A percentile compares a stretch with the other conserved stretches of the same genome.
These are phyloP conservation scores for Penicillium sp. DNA, from an alignment of 2,329 filamentous ascomycete genomes.

Conservation along the genomic window DNA sequence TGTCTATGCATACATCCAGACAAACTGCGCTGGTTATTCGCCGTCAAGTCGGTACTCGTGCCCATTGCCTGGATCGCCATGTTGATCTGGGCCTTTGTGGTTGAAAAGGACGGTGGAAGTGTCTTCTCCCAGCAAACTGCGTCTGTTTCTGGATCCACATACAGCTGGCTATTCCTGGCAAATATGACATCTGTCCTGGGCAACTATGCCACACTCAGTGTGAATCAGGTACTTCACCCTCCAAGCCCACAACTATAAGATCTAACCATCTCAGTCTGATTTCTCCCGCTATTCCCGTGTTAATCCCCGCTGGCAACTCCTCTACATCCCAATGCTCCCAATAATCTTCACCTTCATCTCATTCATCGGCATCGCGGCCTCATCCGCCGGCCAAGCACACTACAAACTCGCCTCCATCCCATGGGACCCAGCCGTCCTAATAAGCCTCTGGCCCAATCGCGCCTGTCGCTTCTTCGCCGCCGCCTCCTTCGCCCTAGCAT, in stretches of 20 bases:
- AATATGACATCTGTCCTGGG: slow-evolving; percentile 49
- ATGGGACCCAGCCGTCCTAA: slow-evolving; percentile 44
- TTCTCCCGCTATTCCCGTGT: slow-evolving; percentile 53
- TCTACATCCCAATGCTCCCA: slow-evolving; percentile 51
- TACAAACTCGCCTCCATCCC: slow-evolving; percentile 35
- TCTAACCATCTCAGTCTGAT: slow-evolving; percentile 44
- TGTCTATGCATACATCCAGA: slow-evolving; percentile 45
- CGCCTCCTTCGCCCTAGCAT: slow-evolving; percentile 52
- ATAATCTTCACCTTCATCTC: slow-evolving; percentile 52
- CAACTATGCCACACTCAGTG: slow-evolving; percentile 50
- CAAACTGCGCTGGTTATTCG: slow-evolving; percentile 38
- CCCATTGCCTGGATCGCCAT: slow-evolving; percentile 60
- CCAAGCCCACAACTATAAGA: not conserved
- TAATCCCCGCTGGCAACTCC: slow-evolving; percentile 47
- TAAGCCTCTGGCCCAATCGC: slow-evolving; percentile 38
- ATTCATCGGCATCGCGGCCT: slow-evolving; percentile 45
- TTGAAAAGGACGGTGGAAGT: slow-evolving; percentile 48
- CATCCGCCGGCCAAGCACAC: slow-evolving; percentile 39
- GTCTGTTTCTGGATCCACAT: slow-evolving; percentile 47
- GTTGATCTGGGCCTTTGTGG: slow-evolving; percentile 58
- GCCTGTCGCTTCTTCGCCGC: slow-evolving; percentile 49
- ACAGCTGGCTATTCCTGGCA: slow-evolving; percentile 53
- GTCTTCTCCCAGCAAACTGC: slow-evolving; percentile 45
- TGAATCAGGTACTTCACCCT: slow-evolving; percentile 41
- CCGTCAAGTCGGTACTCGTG: slow-evolving; percentile 43